Evolutionary conservation across 352 stramenopile species (phyloP).

Genomic region (Pythium biforme): DNA sequence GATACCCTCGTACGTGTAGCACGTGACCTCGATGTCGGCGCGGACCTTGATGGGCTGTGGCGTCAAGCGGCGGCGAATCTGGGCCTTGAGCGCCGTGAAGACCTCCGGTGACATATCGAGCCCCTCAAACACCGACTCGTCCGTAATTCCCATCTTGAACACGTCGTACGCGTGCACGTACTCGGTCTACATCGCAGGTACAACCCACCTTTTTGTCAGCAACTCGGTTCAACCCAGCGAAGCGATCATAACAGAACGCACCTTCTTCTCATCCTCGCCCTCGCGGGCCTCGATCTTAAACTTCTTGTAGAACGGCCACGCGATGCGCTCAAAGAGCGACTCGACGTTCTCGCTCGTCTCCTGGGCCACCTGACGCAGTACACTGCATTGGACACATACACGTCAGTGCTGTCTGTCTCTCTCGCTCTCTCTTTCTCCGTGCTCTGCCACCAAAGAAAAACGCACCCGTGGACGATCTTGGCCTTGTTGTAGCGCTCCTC

Average conservation of each 20-base stretch:
- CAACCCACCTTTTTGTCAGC: background rate
- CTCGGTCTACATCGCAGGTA: conserved; percentile 40
- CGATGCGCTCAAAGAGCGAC: conserved; percentile 89
- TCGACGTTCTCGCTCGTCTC: conserved; percentile 76
- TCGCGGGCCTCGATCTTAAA: conserved; percentile 81
- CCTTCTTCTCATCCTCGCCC: conserved; percentile 80
- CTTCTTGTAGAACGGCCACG: conserved; percentile 99
- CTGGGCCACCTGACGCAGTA: conserved; percentile 85
- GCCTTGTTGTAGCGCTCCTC: conserved; percentile 99
- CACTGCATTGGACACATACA: conserved; percentile 41
- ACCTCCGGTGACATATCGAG: conserved; percentile 90
- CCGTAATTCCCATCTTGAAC: conserved; percentile 98
- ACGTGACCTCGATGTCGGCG: conserved; percentile 99
- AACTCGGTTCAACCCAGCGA: background rate
- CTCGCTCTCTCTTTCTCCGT: conserved; percentile 42
- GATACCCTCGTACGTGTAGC: conserved; percentile 99
- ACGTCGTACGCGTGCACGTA: conserved; percentile 99
- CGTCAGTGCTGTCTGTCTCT: conserved; percentile 42
- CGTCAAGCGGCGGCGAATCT: conserved; percentile 97
- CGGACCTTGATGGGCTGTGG: conserved; percentile 99
- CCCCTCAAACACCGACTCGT: conserved; percentile 81
- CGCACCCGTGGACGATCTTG: conserved; percentile 98
- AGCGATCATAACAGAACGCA: too few species aligned
- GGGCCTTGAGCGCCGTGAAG: conserved; percentile 90
- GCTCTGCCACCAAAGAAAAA: conserved; percentile 30